Conservation (phyloP, 345 rosid genomes). For the Arabis hirsuta region DNA sequence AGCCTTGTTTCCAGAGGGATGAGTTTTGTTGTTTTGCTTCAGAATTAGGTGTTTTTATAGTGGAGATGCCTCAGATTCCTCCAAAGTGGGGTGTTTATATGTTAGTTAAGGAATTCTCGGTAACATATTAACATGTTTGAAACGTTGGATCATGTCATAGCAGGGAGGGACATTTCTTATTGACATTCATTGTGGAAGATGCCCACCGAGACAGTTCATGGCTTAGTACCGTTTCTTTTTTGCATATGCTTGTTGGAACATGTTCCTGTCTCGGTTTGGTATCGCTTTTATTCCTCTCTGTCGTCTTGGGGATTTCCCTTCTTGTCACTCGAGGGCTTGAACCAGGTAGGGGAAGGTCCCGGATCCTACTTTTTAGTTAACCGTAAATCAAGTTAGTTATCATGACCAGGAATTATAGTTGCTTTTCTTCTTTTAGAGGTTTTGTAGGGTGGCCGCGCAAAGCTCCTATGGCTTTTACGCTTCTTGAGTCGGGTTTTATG, state of each 20-base stretch:
- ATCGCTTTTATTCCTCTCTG: conserved; percentile 41
- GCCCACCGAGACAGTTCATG: conserved; percentile 54
- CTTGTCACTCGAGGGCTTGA: conserved; percentile 48
- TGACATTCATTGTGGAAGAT: conserved; percentile 48
- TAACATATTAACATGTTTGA: conserved; percentile 37
- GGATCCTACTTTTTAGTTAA: conserved; percentile 27
- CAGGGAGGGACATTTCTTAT: conserved; percentile 55
- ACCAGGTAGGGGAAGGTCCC: conserved; percentile 46
- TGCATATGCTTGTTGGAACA: conserved; percentile 41
- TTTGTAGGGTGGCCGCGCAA: not conserved
- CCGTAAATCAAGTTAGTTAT: not conserved
- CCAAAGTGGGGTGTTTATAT: conserved; percentile 44
- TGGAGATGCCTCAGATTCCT: conserved; percentile 44
- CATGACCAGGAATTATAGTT: not conserved
- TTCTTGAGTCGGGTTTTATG: not conserved
- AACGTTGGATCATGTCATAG: conserved; percentile 53
- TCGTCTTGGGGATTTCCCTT: conserved; percentile 29
- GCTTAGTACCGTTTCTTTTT: conserved; percentile 25
- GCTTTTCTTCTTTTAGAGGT: not conserved
- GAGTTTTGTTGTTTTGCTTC: conserved; percentile 38
- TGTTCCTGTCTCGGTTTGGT: conserved; percentile 53
- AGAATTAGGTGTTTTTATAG: conserved; percentile 36
- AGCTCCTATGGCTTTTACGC: not conserved
- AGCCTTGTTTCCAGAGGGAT: conserved; percentile 30
- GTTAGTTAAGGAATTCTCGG: conserved; percentile 41